Percentiles rank a stretch among this genome's conserved stretches.
These are phyloP conservation scores for Hygrocybe punicea DNA, from an alignment of 768 basidiomycete genomes.

Conservation along the genomic window DNA sequence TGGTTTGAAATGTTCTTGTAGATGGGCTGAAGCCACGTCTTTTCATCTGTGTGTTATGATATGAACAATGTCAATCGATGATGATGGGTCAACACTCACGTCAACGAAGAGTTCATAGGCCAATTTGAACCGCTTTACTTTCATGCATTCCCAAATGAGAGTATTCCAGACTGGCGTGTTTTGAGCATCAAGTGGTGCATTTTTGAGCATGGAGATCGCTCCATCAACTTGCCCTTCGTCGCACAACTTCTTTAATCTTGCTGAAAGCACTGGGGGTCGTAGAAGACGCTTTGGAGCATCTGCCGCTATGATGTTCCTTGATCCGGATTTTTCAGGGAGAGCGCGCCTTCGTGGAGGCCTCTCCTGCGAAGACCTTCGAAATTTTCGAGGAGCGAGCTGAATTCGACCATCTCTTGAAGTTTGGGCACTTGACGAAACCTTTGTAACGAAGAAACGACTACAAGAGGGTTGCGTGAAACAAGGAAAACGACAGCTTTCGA, in stretches of 20 bases:
- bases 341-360: not conserved
- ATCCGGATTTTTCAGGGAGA: slow-evolving; percentile 1
- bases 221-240: slow-evolving; percentile 53
- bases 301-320: slow-evolving; percentile 16
- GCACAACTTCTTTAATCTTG: slow-evolving; percentile 56
- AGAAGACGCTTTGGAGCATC: slow-evolving; percentile 43
- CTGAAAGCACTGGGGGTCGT: slow-evolving; percentile 60
- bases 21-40: slow-evolving; percentile 73
- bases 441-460: too few relatives aligned
- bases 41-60: slow-evolving; percentile 61
- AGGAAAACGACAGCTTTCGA: too few relatives aligned
- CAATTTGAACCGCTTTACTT: slow-evolving; percentile 52
- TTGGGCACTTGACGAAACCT: too few relatives aligned
- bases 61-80: slow-evolving; percentile 5
- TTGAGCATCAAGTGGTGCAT: slow-evolving; percentile 67
- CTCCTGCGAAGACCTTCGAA: too few relatives aligned
- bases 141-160: slow-evolving; percentile 63
- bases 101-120: slow-evolving; percentile 67
- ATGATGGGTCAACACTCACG: slow-evolving; percentile 39
- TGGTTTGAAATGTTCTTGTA: slow-evolving; percentile 61
- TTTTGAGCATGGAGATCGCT: slow-evolving; percentile 66
- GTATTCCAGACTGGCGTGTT: slow-evolving; percentile 79
- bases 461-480: too few relatives aligned
- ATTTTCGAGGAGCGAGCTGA: too few relatives aligned
- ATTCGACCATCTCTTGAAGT: too few relatives aligned